Percentiles rank a stretch among this genome's conserved stretches.
Conservation (phyloP, 1,139 yeast genomes). For the Suhomyces wounanorum region DNA sequence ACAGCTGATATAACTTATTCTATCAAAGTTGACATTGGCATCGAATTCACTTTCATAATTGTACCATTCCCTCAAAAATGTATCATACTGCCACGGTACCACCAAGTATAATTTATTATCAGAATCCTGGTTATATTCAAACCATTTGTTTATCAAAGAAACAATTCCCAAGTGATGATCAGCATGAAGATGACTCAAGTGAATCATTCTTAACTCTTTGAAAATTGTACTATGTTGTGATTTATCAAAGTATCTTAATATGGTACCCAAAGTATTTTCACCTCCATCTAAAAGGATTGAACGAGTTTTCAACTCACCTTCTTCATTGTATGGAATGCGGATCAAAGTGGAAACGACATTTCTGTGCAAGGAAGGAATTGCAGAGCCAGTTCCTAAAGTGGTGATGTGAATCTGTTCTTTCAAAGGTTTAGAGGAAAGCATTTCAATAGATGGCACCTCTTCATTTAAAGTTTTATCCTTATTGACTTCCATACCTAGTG, state of each 20-base stretch:
- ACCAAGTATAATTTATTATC: constrained; percentile 52
- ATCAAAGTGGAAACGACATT: constrained; percentile 82
- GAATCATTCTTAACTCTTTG: constrained; percentile 62
- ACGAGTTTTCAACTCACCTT: constrained; percentile 36
- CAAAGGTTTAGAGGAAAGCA: constrained; percentile 20
- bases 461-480: constrained; percentile 24
- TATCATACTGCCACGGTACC: constrained; percentile 74
- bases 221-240: constrained; percentile 42
- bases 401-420: constrained; percentile 66
- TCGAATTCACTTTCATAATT: constrained; percentile 46
- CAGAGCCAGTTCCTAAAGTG: constrained; percentile 93
- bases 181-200: constrained; percentile 91
- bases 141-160: constrained; percentile 72
- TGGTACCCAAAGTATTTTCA: constrained; percentile 81
- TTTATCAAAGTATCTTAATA: constrained; percentile 58
- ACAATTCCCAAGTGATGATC: constrained; percentile 92
- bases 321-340: constrained; percentile 56
- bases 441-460: constrained; percentile 24
- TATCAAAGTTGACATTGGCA: constrained; percentile 35
- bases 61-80: constrained; percentile 73
- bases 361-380: constrained; percentile 81
- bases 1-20: constrained; percentile 63
- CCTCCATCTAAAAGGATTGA: constrained; percentile 83
- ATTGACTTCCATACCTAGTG: constrained; percentile 23
- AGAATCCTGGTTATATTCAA: constrained; percentile 33